phyloP scores from a whole-genome alignment of 169 alveolate genomes.

The Plasmodium yoelii region DNA sequence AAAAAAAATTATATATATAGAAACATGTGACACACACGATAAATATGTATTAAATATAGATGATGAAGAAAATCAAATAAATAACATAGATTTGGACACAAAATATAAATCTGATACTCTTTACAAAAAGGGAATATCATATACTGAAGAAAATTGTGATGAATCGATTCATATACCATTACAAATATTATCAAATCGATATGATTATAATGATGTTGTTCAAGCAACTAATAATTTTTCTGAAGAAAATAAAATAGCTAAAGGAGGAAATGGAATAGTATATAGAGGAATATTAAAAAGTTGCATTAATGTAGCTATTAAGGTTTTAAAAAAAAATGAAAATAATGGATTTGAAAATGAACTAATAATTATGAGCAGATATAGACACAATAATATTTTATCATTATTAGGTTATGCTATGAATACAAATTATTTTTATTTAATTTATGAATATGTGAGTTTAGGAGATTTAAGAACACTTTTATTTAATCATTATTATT shows the following conservation, averaged over 20 bases:
- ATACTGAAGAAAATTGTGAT: constrained; percentile 5
- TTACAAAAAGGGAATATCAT: constrained; percentile 10
- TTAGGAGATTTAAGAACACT: constrained; percentile 73
- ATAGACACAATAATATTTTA: constrained; percentile 72
- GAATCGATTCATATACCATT: constrained; percentile 45
- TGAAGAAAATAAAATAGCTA: constrained; percentile 62
- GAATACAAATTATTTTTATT: constrained; percentile 38
- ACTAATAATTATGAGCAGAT: constrained; percentile 69
- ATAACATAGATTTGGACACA: constrained; percentile 3
- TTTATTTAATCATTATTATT: constrained; percentile 60
- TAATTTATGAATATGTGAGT: constrained; percentile 46
- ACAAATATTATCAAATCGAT: constrained; percentile 54
- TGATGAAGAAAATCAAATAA: constrained; percentile 41
- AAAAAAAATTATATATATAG: constrained; percentile 34
- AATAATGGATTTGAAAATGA: constrained; percentile 75
- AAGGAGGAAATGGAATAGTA: constrained; percentile 70
- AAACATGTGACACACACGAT: constrained; percentile 52
- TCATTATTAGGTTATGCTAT: constrained; percentile 61
- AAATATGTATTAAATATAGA: constrained; percentile 52
- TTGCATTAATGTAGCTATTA: constrained; percentile 62
- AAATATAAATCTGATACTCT: constrained; percentile 2
- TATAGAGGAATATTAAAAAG: constrained; percentile 66
- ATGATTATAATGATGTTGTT: constrained; percentile 37
- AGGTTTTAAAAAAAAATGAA: constrained; percentile 66
- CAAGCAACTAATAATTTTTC: constrained; percentile 70